Conservation (phyloP, 345 rosid species). For the Bruguiera sexangula region DNA sequence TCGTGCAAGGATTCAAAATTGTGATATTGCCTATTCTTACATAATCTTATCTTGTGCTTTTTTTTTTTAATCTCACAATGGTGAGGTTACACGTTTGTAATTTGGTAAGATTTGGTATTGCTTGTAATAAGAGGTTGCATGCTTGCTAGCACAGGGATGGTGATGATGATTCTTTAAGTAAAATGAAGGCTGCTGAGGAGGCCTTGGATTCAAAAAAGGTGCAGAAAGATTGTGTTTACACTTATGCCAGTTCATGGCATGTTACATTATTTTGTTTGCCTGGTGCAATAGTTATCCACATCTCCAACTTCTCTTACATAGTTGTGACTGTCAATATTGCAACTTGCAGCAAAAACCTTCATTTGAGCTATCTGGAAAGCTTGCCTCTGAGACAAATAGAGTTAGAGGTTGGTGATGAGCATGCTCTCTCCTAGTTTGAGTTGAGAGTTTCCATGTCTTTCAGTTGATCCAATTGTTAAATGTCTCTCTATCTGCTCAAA, state of each 20-base stretch:
- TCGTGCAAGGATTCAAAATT: not conserved
- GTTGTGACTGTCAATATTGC: constrained; percentile 10
- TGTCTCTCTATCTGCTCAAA: not conserved
- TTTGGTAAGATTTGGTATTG: constrained; percentile 16
- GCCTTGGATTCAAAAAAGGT: constrained; percentile 86
- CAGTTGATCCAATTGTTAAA: not conserved
- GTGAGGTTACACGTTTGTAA: not conserved
- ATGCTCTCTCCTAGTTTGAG: not conserved
- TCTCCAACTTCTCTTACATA: constrained; percentile 11
- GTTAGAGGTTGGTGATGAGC: constrained; percentile 53
- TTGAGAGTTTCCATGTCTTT: not conserved
- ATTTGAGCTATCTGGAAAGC: constrained; percentile 95
- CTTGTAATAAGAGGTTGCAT: constrained; percentile 19
- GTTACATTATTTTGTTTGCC: constrained; percentile 5
- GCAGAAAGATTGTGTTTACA: not conserved
- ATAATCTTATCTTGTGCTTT: not conserved
- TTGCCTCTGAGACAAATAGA: constrained; percentile 93
- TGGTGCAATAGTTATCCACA: constrained; percentile 3
- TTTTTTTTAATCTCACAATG: not conserved
- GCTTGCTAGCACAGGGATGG: constrained; percentile 47
- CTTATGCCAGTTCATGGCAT: not conserved
- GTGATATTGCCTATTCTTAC: not conserved
- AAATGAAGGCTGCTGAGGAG: constrained; percentile 87
- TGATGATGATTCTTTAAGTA: constrained; percentile 65
- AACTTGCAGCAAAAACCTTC: constrained; percentile 77